Percentiles rank a stretch among this genome's conserved stretches.
Conservation (phyloP, 768 basidiomycete species). For the Cystobasidiopsis lactophilus region DNA sequence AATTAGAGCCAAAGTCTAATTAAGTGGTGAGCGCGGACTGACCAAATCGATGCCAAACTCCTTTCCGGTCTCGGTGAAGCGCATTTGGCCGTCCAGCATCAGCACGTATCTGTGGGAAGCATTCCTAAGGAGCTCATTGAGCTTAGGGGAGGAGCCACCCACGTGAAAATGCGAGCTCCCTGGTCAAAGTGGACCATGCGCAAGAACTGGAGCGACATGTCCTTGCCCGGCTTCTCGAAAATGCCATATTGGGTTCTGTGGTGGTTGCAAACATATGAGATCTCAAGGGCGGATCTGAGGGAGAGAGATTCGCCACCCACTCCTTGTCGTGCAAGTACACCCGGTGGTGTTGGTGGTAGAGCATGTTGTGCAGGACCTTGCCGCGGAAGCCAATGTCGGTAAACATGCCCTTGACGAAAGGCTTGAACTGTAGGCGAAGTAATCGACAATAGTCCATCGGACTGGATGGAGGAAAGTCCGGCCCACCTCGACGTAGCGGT, state of each 20-base stretch:
- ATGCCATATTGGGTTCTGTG: background rate
- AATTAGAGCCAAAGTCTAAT: no score
- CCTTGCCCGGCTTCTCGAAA: background rate
- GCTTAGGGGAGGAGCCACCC: background rate
- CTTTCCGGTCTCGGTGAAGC: conserved; percentile 1
- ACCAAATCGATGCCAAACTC: conserved; percentile 1
- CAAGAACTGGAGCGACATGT: background rate
- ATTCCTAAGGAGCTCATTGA: no score
- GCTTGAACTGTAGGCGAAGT: background rate
- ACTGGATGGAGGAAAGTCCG: no score
- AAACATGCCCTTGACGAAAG: background rate
- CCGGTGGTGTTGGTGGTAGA: background rate
- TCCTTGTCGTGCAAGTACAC: background rate
- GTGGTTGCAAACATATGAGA: background rate
- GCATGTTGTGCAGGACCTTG: background rate
- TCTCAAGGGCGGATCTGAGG: background rate
- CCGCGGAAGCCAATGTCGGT: background rate
- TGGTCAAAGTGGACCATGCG: background rate
- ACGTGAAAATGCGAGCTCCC: background rate
- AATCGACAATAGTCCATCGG: background rate
- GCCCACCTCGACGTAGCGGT: background rate
- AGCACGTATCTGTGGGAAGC: background rate
- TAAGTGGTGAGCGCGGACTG: no score
- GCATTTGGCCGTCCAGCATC: background rate
- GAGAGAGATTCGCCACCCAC: background rate